Evolutionary conservation across 345 rosid genomes (phyloP).

Genomic region (Turritis glabra): DNA sequence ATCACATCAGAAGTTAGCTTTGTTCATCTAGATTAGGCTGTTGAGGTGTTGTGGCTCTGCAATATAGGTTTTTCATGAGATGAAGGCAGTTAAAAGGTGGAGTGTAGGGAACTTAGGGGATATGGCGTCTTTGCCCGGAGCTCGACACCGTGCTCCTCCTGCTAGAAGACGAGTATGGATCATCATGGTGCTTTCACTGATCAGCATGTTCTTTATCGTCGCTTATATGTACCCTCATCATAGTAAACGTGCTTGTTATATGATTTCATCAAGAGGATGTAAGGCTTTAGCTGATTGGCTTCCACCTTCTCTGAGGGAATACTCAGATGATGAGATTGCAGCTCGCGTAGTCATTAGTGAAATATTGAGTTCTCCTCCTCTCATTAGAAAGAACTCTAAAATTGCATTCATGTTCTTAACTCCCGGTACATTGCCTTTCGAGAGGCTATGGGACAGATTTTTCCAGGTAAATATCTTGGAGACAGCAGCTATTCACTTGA

Average conservation of each 20-base stretch:
- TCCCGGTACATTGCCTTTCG: slow-evolving; percentile 85
- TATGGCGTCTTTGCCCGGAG: slow-evolving; percentile 61
- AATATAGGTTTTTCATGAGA: slow-evolving; percentile 38
- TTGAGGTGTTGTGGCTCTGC: slow-evolving; percentile 14
- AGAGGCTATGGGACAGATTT: slow-evolving; percentile 92
- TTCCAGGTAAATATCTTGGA: slow-evolving; percentile 51
- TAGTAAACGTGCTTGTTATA: slow-evolving; percentile 68
- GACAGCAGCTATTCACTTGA: neutral
- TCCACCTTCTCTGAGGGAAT: slow-evolving; percentile 87
- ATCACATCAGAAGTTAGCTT: neutral
- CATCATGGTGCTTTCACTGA: slow-evolving; percentile 66
- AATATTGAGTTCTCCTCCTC: slow-evolving; percentile 58
- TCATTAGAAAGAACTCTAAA: slow-evolving; percentile 56
- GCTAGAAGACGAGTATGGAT: slow-evolving; percentile 85
- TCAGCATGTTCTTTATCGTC: slow-evolving; percentile 65
- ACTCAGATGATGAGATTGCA: slow-evolving; percentile 78
- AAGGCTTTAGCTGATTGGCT: slow-evolving; percentile 83
- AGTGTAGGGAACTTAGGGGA: slow-evolving; percentile 70
- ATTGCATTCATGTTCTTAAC: slow-evolving; percentile 92
- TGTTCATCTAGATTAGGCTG: neutral
- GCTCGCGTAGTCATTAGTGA: slow-evolving; percentile 73
- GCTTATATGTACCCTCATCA: slow-evolving; percentile 85
- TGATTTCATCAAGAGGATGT: slow-evolving; percentile 84
- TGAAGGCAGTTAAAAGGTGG: slow-evolving; percentile 79
- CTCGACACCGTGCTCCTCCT: slow-evolving; percentile 69